Evolutionary conservation across 1,284 basidiomycete species (phyloP), one percentile per base, ranked within the genome.

Genomic region (Pseudozyma sp.): DNA sequence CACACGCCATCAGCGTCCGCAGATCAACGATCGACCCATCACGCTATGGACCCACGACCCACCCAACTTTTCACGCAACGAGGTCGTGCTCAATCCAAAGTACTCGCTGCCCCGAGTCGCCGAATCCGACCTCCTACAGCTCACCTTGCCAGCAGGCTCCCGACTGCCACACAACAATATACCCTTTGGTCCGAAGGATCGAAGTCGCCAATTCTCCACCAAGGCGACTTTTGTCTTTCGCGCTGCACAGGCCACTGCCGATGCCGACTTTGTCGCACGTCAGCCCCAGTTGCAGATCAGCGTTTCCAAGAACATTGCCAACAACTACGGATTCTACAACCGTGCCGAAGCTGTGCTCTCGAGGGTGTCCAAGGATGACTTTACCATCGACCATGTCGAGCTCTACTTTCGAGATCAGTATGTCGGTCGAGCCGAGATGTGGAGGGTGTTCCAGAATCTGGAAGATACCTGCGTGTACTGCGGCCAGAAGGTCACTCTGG

Each of bases 361-460:
- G 1, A 64, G 80, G 16, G 80, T 81, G 2, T 59, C 77, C 13
- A 72, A 77, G 42, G 61, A 69, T 16, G 57, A 66, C 6, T 62
- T 74, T 42, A 74, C 71, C 55, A 78, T 84, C 57, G 78, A 79
- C 39, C 83, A 84, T 54, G 76, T 82, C 55, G 83, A 84, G 76
- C 81, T 84, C 54, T 81, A 82, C 64, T 84, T 84, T 44, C 58
- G 76, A 16, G 83, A 83, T 50, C 83, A 84, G 62, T 84, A 82
- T 49, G 69, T 84, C 47, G 82, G 82, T 11, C 64, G 83, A 17
- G 80, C 82, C 10, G 83, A 84, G 48, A 84, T 84, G 83, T 84
- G 83, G 83, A 74, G 83, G 46, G 66, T 84, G 30, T 61, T 78
- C 14, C 71, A 73, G 40, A 62, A 68, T 29, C 68, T 83, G 11